Evolutionary conservation across 176 grass and related monocot species (phyloP).

Genomic region (Cenchrus purpureus): DNA sequence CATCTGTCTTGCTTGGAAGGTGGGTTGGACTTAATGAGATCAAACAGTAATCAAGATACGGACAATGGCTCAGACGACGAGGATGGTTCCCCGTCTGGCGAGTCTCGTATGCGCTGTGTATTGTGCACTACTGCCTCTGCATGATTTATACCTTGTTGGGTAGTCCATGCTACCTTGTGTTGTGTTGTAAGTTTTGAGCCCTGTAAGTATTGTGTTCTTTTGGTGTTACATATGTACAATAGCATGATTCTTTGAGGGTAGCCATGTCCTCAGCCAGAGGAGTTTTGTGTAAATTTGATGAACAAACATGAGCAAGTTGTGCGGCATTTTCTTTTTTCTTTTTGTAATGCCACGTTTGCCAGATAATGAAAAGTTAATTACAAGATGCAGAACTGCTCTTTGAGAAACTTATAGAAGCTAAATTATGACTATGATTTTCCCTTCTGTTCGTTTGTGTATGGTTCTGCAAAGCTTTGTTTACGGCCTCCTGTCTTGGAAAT

Average conservation of each 20-base stretch:
- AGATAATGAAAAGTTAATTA: slow-evolving; percentile 27
- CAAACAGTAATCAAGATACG: slow-evolving; percentile 45
- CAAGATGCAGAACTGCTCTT: neutral
- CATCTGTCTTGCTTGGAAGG: slow-evolving; percentile 78
- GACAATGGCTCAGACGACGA: slow-evolving; percentile 55
- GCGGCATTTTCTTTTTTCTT: slow-evolving; percentile 31
- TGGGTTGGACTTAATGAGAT: slow-evolving; percentile 71
- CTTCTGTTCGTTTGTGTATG: neutral
- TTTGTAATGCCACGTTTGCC: slow-evolving; percentile 40
- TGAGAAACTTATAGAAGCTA: neutral
- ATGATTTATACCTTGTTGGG: slow-evolving; percentile 45
- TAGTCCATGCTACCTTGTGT: slow-evolving; percentile 29
- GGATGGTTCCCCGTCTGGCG: slow-evolving; percentile 37
- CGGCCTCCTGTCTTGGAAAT: neutral
- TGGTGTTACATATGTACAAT: slow-evolving; percentile 53
- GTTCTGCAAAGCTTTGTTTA: neutral
- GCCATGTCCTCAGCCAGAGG: slow-evolving; percentile 30
- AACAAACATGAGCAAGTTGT: slow-evolving; percentile 35
- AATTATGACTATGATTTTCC: neutral
- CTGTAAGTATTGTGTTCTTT: slow-evolving; percentile 68
- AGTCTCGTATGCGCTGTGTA: slow-evolving; percentile 79
- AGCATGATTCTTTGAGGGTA: slow-evolving; percentile 59
- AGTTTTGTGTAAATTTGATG: slow-evolving; percentile 43
- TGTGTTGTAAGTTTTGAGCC: slow-evolving; percentile 61
- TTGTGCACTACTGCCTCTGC: slow-evolving; percentile 87